phyloP scores from a whole-genome alignment of 75 land plant species.

The Selaginella moellendorffii region DNA sequence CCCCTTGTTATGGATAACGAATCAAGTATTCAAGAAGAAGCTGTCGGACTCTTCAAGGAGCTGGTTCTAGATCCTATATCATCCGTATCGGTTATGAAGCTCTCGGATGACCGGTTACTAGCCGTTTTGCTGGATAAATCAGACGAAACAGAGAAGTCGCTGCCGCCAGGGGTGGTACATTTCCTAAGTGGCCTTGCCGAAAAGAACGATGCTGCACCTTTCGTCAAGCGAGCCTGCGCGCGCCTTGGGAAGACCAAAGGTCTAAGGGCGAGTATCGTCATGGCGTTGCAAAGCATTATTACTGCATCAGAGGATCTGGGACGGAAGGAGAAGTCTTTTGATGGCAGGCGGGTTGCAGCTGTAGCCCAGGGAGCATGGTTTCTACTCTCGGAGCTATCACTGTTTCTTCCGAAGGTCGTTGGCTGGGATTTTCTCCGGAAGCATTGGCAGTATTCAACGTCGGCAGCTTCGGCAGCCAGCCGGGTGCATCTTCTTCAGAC shows the following conservation, averaged over 20 bases:
- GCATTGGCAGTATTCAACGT: slow-evolving; percentile 48
- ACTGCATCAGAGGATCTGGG: slow-evolving; percentile 37
- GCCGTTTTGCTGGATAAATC: background rate
- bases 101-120: background rate
- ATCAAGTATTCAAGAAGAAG: slow-evolving; percentile 73
- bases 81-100: slow-evolving; percentile 16
- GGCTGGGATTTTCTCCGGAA: slow-evolving; percentile 65
- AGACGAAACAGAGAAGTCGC: background rate
- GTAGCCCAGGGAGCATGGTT: slow-evolving; percentile 84
- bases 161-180: slow-evolving; percentile 36
- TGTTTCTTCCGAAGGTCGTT: slow-evolving; percentile 51
- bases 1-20: slow-evolving; percentile 70
- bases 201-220: slow-evolving; percentile 34
- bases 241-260: slow-evolving; percentile 64
- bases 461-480: slow-evolving; percentile 52
- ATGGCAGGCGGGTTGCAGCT: slow-evolving; percentile 35
- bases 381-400: slow-evolving; percentile 70
- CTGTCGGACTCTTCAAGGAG: slow-evolving; percentile 54
- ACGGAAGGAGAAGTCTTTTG: slow-evolving; percentile 9
- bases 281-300: slow-evolving; percentile 57
- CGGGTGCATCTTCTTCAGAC: slow-evolving; percentile 65
- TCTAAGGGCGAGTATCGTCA: slow-evolving; percentile 38
- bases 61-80: slow-evolving; percentile 52
- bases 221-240: slow-evolving; percentile 56
- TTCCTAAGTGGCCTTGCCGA: slow-evolving; percentile 46